Evolutionary conservation across 768 basidiomycete species (phyloP).

Genomic region (Russula emetica): DNA sequence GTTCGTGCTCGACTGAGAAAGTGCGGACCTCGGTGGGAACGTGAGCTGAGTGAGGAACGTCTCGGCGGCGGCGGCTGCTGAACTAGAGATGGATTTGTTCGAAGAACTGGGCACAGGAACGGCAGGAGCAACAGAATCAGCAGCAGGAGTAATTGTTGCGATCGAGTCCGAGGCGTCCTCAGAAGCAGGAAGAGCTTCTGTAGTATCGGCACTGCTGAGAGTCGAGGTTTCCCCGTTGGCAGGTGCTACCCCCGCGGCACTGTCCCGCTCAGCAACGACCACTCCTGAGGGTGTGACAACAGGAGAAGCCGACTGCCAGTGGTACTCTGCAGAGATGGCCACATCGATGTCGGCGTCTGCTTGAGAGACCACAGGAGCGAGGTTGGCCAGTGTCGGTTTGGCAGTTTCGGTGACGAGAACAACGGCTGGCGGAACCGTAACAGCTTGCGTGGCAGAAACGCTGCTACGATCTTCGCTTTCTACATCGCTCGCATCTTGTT

Average conservation of each 20-base stretch:
- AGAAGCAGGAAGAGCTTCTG: not conserved
- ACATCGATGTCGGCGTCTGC: slow-evolving; percentile 5
- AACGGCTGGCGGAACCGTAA: not conserved
- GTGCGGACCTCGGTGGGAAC: slow-evolving; percentile 14
- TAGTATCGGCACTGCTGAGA: not conserved
- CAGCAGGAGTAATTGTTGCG: not conserved
- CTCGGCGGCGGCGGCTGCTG: not conserved
- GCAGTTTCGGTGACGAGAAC: not conserved
- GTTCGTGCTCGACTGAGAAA: not conserved
- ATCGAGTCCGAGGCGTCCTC: slow-evolving; percentile 6
- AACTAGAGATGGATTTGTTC: not conserved
- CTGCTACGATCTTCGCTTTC: not conserved
- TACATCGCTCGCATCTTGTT: not conserved
- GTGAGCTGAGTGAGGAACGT: slow-evolving; percentile 17
- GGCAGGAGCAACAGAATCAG: too few relatives aligned
- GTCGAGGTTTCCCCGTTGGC: not conserved
- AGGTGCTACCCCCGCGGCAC: too few relatives aligned
- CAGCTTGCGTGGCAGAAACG: not conserved
- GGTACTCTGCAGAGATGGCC: slow-evolving; percentile 6
- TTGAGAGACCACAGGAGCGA: not conserved
- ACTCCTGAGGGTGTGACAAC: not conserved
- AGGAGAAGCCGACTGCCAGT: not conserved
- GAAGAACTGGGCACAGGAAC: not conserved
- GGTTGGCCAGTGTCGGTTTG: not conserved
- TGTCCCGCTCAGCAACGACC: not conserved